Evolutionary conservation across 306 rosid genomes (phyloP).

Genomic region (Gillenia trifoliata): DNA sequence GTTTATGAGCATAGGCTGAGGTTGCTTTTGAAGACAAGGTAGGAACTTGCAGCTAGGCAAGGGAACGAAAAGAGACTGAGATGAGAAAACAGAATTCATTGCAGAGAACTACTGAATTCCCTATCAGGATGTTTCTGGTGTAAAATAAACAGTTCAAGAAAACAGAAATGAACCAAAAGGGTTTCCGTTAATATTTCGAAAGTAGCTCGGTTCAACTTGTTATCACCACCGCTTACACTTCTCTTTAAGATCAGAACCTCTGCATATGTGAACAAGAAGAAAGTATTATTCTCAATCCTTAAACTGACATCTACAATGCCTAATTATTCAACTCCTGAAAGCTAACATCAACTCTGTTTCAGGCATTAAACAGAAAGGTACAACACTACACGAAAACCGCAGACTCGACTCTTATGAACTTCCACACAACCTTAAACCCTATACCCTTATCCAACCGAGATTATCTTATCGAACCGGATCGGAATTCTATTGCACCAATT

Average conservation of each 20-base stretch:
- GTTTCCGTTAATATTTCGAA: background rate
- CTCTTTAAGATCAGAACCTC: background rate
- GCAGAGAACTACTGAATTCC: constrained; percentile 14
- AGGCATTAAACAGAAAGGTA: background rate
- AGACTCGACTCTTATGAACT: background rate
- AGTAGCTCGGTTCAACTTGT: background rate
- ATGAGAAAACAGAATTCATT: constrained; percentile 55
- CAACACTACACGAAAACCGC: background rate
- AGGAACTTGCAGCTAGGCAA: constrained; percentile 26
- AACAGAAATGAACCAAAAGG: background rate
- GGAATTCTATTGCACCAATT: background rate
- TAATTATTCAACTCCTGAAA: background rate
- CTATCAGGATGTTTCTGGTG: background rate
- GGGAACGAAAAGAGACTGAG: constrained; percentile 25
- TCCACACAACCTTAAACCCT: background rate
- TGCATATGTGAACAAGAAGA: background rate
- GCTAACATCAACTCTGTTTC: background rate
- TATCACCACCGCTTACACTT: background rate
- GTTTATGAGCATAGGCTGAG: background rate
- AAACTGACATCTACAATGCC: background rate
- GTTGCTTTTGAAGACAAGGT: constrained; percentile 31
- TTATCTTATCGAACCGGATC: no score
- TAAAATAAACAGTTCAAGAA: no score
- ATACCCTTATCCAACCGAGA: no score
- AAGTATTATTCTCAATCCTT: background rate